Evolutionary conservation across 352 stramenopile species (phyloP), one percentile per base, ranked within the genome.

Genomic region (Blastocystis sp.): DNA sequence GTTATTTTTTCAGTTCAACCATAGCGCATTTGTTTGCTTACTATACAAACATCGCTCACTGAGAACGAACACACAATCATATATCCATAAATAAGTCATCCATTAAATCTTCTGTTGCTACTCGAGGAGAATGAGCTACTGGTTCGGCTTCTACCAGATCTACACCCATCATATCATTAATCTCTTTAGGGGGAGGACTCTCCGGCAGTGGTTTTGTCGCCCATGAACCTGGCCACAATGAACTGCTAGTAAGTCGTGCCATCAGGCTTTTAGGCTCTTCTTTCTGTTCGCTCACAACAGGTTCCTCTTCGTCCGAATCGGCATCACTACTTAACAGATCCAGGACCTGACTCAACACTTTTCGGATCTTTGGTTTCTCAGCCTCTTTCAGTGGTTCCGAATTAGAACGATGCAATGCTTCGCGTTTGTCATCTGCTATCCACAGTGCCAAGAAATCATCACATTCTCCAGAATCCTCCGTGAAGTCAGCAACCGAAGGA

Each of bases 201-300:
- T 12, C 57, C 21, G 27, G 21, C 19, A 37, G 9, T 29, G 57
- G 12, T 66, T 29, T 21, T 29, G 57, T 66, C 6, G 57, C 57
- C 57, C 57, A 66, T 29, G 57, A 66, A 11, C 57, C 57, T 66
- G 57, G 57, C 57, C 57, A 66, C 57, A 12, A 66, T 66, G 12
- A 5, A 66, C 57, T 66, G 19, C 12, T 32, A 21, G 57, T 32
- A 21, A 66, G 16, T 21, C 57, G 57, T 21, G 27, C 19, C 57
- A 66, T 21, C 19, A 66, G 16, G 9, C 6, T 9, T 7, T 11
- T 66, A 11, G 57, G 57, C 19, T 66, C 7, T 9, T 66, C 57
- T 29, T 12, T 9, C 24, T 66, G 9, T 29, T 7, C 19, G 9
- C 19, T 21, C 9, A 66, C 12, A 21, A 66, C 6, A 5, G 57